Percentiles rank a stretch among this genome's conserved stretches.
These are phyloP conservation scores for Aristolochia fimbriata DNA, from an alignment of 164 flowering plant genomes.

Conservation along the genomic window DNA sequence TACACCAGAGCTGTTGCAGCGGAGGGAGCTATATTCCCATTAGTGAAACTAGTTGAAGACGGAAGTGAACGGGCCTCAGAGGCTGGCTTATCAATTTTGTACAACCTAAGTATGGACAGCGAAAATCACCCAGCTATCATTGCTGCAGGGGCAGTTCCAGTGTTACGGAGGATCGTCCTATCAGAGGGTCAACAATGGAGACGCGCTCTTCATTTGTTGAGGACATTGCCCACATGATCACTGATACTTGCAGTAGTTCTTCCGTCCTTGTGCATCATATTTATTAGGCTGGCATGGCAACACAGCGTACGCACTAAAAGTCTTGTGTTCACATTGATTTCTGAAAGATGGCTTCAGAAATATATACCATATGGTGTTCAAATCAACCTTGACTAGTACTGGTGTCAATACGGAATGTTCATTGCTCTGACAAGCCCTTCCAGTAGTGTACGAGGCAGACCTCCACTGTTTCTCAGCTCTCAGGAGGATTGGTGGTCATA, in stretches of 20 bases:
- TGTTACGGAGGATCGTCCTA: conserved; percentile 43
- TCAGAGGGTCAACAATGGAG: conserved; percentile 59
- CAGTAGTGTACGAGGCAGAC: too few relatives aligned
- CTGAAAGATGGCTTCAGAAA: too few relatives aligned
- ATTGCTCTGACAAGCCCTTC: too few relatives aligned
- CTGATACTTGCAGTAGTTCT: neutral
- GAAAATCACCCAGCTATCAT: conserved; percentile 70
- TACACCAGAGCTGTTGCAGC: conserved; percentile 43
- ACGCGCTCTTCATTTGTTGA: conserved; percentile 55
- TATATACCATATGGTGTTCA: too few relatives aligned
- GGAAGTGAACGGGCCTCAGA: conserved; percentile 52
- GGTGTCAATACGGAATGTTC: too few relatives aligned
- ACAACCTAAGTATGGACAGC: conserved; percentile 64
- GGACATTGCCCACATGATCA: conserved; percentile 48
- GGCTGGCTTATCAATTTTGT: conserved; percentile 50
- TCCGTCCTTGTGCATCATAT: neutral
- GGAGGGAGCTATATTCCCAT: conserved; percentile 54
- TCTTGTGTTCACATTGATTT: too few relatives aligned
- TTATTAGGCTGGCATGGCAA: too few relatives aligned
- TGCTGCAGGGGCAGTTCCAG: conserved; percentile 69
- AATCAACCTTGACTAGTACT: too few relatives aligned
- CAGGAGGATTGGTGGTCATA: too few relatives aligned
- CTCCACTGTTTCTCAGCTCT: too few relatives aligned
- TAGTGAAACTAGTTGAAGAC: conserved; percentile 59
- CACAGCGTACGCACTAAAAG: too few relatives aligned